A percentile compares a stretch with the other conserved stretches of the same genome.
phyloP scores from a whole-genome alignment of 2,329 filamentous ascomycete genomes.

The Venturia nashicola region DNA sequence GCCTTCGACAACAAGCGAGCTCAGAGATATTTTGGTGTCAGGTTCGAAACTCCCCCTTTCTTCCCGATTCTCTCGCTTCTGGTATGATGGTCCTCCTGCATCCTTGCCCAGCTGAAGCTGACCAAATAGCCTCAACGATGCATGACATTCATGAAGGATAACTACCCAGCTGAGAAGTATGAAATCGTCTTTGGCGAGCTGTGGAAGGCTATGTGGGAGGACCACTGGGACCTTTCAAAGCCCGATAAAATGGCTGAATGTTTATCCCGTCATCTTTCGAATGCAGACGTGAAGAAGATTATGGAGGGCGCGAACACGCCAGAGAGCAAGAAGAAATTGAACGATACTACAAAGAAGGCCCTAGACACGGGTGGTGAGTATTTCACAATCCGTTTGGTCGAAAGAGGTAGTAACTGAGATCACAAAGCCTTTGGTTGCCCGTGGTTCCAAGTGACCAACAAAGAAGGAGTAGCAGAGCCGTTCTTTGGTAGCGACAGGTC shows the following conservation, averaged over 20 bases:
- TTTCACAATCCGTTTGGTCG: not conserved
- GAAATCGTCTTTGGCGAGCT: conserved; percentile 42
- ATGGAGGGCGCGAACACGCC: conserved; percentile 38
- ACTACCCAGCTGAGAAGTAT: conserved; percentile 38
- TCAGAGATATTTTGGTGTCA: conserved; percentile 37
- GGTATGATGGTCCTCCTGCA: conserved; percentile 21
- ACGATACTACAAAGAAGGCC: conserved; percentile 46
- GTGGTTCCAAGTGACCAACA: conserved; percentile 58
- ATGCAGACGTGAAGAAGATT: conserved; percentile 42
- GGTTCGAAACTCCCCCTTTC: conserved; percentile 32
- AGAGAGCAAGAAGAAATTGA: conserved; percentile 42
- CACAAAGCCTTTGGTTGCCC: conserved; percentile 56
- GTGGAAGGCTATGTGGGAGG: conserved; percentile 51
- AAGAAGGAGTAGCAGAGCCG: conserved; percentile 45
- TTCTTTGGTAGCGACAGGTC: conserved; percentile 69
- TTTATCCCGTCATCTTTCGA: conserved; percentile 35
- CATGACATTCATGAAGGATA: conserved; percentile 53
- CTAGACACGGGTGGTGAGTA: conserved; percentile 41
- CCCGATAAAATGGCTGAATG: conserved; percentile 38
- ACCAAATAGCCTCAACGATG: conserved; percentile 48
- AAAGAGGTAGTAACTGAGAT: not conserved
- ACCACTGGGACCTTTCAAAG: conserved; percentile 46
- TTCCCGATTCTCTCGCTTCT: conserved; percentile 44
- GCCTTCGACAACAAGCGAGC: conserved; percentile 36
- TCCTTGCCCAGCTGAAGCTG: conserved; percentile 17